Percentiles rank a stretch among this genome's conserved stretches.
Evolutionary conservation across 371 early-diverging fungal genomes (phyloP).

Genomic region (Blakeslea trispora): DNA sequence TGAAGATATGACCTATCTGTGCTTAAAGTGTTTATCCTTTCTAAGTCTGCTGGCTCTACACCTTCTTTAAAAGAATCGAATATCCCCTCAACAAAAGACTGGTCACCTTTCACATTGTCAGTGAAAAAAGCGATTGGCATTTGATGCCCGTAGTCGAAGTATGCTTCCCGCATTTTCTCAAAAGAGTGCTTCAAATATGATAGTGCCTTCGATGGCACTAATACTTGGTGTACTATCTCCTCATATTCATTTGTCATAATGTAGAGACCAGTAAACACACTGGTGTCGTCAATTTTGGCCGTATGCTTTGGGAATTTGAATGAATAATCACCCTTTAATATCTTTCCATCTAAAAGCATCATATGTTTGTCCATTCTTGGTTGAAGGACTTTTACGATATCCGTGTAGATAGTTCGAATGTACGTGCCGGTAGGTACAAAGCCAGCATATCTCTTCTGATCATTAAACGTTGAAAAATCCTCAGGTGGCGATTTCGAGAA

Average conservation of each 20-base stretch:
- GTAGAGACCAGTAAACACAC: constrained; percentile 2
- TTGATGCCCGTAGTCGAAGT: background rate
- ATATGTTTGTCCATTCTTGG: constrained; percentile 7
- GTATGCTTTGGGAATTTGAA: constrained; percentile 10
- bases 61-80: background rate
- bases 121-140: constrained; percentile 5
- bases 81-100: background rate
- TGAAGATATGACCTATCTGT: background rate
- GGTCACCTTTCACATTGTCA: constrained; percentile 1
- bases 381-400: background rate
- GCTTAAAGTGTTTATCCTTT: background rate
- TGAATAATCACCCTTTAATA: constrained; percentile 5
- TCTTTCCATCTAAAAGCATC: constrained; percentile 6
- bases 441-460: constrained; percentile 5
- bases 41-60: background rate
- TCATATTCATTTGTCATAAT: constrained; percentile 2
- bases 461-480: constrained; percentile 1
- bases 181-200: constrained; percentile 5
- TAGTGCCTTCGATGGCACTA: constrained; percentile 1
- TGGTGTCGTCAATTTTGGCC: background rate
- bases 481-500: background rate
- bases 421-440: background rate
- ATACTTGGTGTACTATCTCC: background rate
- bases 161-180: constrained; percentile 3
- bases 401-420: constrained; percentile 6